Evolutionary conservation across 179 eudicot species (phyloP).

Genomic region (Beta lomatogona): DNA sequence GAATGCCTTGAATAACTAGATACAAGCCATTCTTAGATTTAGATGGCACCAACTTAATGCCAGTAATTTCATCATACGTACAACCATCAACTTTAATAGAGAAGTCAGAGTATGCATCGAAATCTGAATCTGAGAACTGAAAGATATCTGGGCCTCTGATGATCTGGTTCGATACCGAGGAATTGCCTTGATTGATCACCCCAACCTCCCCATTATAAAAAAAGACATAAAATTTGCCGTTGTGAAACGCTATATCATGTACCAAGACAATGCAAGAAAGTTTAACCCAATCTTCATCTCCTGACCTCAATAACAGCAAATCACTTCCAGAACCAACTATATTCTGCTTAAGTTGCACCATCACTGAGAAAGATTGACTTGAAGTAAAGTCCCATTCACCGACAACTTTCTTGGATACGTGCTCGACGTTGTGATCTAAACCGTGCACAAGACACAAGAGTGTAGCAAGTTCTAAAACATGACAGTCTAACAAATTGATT

Average conservation of each 20-base stretch:
- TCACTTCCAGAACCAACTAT: neutral
- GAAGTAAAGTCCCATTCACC: neutral
- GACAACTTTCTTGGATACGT: neutral
- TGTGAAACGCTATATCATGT: neutral
- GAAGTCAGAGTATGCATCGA: no score
- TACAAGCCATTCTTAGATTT: neutral
- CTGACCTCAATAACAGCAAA: neutral
- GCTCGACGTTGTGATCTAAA: neutral
- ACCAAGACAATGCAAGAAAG: neutral
- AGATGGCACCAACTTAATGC: neutral
- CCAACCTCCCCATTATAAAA: neutral
- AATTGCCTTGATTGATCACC: neutral
- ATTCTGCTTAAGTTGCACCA: neutral
- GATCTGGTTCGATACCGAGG: neutral
- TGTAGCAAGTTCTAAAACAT: neutral
- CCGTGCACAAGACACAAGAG: neutral
- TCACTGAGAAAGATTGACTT: no score
- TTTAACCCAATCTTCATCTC: neutral
- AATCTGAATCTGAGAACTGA: no score
- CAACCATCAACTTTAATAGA: no score
- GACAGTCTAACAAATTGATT: neutral
- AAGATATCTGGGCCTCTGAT: neutral
- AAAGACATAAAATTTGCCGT: neutral
- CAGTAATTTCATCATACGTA: no score
- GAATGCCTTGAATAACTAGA: neutral